A percentile compares a stretch with the other conserved stretches of the same genome.
These are phyloP conservation scores for Crotalaria pallida DNA, from an alignment of 306 rosid genomes.

Conservation along the genomic window DNA sequence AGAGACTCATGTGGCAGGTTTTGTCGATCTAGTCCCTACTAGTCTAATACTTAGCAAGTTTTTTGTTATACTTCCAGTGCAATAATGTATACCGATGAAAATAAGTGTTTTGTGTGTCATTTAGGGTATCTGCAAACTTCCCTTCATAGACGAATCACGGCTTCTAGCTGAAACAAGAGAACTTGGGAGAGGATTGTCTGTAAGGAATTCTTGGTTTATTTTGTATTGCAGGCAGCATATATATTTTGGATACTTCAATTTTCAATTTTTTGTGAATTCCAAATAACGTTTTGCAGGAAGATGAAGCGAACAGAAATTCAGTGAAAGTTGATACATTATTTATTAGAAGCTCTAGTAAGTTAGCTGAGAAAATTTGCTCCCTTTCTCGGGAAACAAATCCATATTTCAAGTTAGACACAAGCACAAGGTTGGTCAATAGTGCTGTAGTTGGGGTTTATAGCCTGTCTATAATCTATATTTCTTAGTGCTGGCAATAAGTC, in stretches of 20 bases:
- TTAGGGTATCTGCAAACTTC: slow-evolving; percentile 49
- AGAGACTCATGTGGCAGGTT: slow-evolving; percentile 54
- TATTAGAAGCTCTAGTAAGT: slow-evolving; percentile 1
- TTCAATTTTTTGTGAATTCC: neutral
- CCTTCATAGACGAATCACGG: slow-evolving; percentile 41
- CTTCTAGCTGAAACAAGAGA: slow-evolving; percentile 41
- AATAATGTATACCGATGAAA: neutral
- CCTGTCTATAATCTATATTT: neutral
- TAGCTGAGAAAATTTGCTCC: slow-evolving; percentile 22
- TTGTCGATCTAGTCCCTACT: neutral
- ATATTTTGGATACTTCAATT: neutral
- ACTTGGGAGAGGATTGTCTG: slow-evolving; percentile 27
- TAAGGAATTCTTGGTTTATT: neutral
- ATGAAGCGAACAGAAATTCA: slow-evolving; percentile 32
- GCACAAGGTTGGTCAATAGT: slow-evolving; percentile 26
- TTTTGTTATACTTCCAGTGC: neutral
- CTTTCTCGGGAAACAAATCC: neutral
- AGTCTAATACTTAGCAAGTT: neutral
- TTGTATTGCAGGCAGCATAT: no score
- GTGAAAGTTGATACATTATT: slow-evolving; percentile 30
- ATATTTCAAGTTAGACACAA: neutral
- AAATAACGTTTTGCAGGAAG: slow-evolving; percentile 10
- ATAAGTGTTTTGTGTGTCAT: neutral
- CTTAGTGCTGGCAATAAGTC: neutral
- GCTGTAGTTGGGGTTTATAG: neutral